Evolutionary conservation across 2,329 filamentous ascomycete species (phyloP).

Genomic region (Talaromyces sp.): DNA sequence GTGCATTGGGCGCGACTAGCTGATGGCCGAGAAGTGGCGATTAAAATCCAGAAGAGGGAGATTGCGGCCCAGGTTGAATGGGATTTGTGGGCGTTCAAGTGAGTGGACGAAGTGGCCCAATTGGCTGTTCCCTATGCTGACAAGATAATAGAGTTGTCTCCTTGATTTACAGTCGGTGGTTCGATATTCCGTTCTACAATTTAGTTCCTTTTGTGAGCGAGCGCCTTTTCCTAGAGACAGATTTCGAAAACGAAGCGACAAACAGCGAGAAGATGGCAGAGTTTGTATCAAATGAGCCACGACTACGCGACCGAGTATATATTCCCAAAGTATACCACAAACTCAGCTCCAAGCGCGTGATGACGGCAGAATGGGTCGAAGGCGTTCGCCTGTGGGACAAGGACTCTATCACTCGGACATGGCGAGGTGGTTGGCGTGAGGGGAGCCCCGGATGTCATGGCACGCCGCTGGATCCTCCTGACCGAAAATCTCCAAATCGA

Average conservation of each 20-base stretch:
- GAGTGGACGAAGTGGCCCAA: background rate
- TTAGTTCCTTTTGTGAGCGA: constrained; percentile 91
- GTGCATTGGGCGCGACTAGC: constrained; percentile 87
- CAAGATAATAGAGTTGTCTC: constrained; percentile 57
- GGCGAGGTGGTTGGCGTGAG: constrained; percentile 69
- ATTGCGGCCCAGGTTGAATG: constrained; percentile 85
- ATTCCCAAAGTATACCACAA: constrained; percentile 80
- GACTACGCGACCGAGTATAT: constrained; percentile 75
- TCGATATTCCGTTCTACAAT: constrained; percentile 87
- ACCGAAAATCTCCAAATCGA: constrained; percentile 43
- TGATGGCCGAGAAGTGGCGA: constrained; percentile 85
- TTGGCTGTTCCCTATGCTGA: constrained; percentile 12
- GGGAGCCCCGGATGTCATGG: constrained; percentile 75
- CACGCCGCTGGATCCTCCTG: constrained; percentile 51
- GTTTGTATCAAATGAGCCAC: constrained; percentile 68
- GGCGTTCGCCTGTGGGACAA: constrained; percentile 91
- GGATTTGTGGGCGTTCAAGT: constrained; percentile 95
- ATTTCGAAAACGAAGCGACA: constrained; percentile 85
- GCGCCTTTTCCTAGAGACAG: constrained; percentile 85
- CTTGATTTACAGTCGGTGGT: constrained; percentile 76
- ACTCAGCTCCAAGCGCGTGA: constrained; percentile 72
- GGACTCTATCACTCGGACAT: constrained; percentile 66
- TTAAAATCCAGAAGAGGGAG: constrained; percentile 96
- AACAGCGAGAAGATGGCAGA: constrained; percentile 81
- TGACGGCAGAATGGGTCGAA: constrained; percentile 98